Evolutionary conservation across 2,329 filamentous ascomycete genomes (phyloP), one percentile per base, ranked within the genome.

Genomic region (Aureobasidium melanogenum): DNA sequence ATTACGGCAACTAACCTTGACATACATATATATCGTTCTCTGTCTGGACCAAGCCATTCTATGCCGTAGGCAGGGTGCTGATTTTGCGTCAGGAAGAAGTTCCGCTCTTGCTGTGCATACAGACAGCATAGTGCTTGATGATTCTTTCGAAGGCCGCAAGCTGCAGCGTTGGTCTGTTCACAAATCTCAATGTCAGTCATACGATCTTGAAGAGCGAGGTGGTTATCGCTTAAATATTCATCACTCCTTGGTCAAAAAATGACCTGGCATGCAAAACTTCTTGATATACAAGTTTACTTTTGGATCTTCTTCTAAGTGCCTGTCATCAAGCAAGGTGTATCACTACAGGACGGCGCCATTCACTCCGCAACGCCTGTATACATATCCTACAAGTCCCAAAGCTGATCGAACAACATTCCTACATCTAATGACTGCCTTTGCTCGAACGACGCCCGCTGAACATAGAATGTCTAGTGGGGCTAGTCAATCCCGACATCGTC

Each of bases 381-480:
- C 54, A 57, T 57, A 47, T 34, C 41, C 41, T 57, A 47, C 54
- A 46, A 38, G 50, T 38, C 30, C 30, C 41, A 19, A 28, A 19
- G 26, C 28, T 44, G 24, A 38, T 34, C 17, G 34, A 22, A 19
- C 52, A 15, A 44, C 19, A 51, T n/a, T n/a, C 26, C n/a, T 19
- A 26, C 3, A 9, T 12, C 24, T 47, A 57, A 46, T 43, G 54
- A 47, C 54, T 57, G 15, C 41, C 41, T 38, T 41, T 46, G n/a
- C 54, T 57, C 19, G 54, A 46, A n/a, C 54, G 54, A 36, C 54
- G 54, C 15, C 54, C 54, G 14, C 41, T 47, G 30, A 57, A 57
- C 30, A 47, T 34, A 2, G 28, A 36, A 4, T 41, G 19, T 30
- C 43, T 46, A 24, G 41, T 36, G 12, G 54, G 54, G 19, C 54